Evolutionary conservation across 139 green algal species (phyloP).

Genomic region (Haematococcus sp.): DNA sequence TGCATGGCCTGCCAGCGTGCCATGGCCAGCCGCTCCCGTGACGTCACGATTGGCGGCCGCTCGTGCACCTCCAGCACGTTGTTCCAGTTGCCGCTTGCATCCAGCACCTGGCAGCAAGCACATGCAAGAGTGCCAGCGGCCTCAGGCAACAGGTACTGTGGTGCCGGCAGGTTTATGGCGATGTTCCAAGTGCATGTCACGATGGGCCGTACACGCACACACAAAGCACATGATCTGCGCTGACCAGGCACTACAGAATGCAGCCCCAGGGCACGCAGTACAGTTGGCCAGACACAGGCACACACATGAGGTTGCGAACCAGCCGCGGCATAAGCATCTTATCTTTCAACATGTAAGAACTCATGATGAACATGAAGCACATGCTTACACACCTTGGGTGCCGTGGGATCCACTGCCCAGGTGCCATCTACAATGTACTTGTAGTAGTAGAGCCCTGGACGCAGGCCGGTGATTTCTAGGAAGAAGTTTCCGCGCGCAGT

Average conservation of each 20-base stretch:
- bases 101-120: constrained; percentile 27
- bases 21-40: constrained; percentile 34
- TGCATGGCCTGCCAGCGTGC: constrained; percentile 37
- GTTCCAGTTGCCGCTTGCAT: constrained; percentile 71
- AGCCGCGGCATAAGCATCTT: too few species aligned
- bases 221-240: background rate
- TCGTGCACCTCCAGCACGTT: constrained; percentile 58
- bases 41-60: constrained; percentile 28
- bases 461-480: constrained; percentile 53
- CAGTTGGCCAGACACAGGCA: background rate
- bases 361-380: too few species aligned
- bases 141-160: background rate
- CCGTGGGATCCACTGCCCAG: constrained; percentile 61
- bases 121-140: background rate
- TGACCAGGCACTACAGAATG: background rate
- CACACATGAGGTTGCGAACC: too few species aligned
- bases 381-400: constrained; percentile 49
- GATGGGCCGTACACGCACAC: background rate
- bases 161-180: background rate
- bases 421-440: constrained; percentile 79
- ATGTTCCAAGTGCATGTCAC: too few species aligned
- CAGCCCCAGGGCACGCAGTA: background rate
- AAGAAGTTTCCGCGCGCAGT: constrained; percentile 35
- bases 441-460: constrained; percentile 69
- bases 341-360: too few species aligned